A percentile compares a stretch with the other conserved stretches of the same genome.
These are phyloP conservation scores for Singerocomus inundabilis DNA, from an alignment of 1,284 basidiomycete species.

Conservation along the genomic window DNA sequence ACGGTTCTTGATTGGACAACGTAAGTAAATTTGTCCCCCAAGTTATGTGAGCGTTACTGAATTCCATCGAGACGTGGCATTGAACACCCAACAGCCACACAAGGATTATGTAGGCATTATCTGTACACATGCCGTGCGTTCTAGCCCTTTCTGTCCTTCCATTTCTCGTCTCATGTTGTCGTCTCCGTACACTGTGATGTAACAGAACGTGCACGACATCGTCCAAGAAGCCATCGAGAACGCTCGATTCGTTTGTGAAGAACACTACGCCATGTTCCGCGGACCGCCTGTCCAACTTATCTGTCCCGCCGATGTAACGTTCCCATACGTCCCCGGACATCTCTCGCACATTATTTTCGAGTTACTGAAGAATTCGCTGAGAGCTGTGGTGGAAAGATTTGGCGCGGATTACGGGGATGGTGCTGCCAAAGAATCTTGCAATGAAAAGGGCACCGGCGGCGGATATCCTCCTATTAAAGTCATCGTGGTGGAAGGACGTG, in stretches of 20 bases:
- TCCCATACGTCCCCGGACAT: constrained; percentile 97
- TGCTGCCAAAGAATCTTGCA: constrained; percentile 6
- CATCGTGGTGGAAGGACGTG: constrained; percentile 91
- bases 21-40: constrained; percentile 43
- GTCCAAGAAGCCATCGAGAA: constrained; percentile 99
- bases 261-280: constrained; percentile 95
- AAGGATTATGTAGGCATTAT: constrained; percentile 97
- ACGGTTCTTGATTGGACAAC: constrained; percentile 92
- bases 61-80: constrained; percentile 69
- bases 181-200: background rate
- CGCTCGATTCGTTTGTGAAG: constrained; percentile 96
- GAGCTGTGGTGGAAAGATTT: constrained; percentile 94
- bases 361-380: constrained; percentile 96
- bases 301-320: constrained; percentile 84
- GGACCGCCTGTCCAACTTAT: constrained; percentile 97
- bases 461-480: constrained; percentile 93
- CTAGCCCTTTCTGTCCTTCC: constrained; percentile 1
- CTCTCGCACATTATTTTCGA: constrained; percentile 97
- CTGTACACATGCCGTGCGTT: constrained; percentile 84
- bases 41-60: constrained; percentile 5
- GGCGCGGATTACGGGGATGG: constrained; percentile 77
- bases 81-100: constrained; percentile 88
- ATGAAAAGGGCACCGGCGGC: background rate
- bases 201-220: constrained; percentile 88
- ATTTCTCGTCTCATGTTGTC: constrained; percentile 6